A percentile compares a stretch with the other conserved stretches of the same genome.
Evolutionary conservation across 2,329 filamentous ascomycete genomes (phyloP).

Genomic region (Cladophialophora exuberans): DNA sequence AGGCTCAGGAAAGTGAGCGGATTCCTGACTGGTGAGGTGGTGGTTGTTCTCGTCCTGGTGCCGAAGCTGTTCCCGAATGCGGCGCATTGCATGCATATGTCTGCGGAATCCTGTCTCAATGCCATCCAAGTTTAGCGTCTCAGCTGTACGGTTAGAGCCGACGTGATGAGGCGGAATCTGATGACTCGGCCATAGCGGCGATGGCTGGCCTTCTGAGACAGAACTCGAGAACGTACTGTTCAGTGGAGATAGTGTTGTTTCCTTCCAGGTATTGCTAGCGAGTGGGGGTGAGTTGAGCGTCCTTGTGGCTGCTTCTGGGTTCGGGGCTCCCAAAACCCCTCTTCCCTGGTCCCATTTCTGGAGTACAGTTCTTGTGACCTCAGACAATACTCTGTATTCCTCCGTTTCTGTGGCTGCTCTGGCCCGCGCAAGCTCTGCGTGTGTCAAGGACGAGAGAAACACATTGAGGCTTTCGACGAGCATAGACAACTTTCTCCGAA

Average conservation of each 20-base stretch:
- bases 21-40: constrained; percentile 17
- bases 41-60: constrained; percentile 25
- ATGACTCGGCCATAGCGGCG: constrained; percentile 3
- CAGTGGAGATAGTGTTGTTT: not conserved
- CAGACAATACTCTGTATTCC: constrained; percentile 25
- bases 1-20: constrained; percentile 20
- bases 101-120: constrained; percentile 28
- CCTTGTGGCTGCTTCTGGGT: not conserved
- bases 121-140: constrained; percentile 21
- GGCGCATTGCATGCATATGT: constrained; percentile 29
- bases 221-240: not conserved
- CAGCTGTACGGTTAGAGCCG: not conserved
- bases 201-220: not conserved
- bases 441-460: constrained; percentile 28
- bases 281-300: constrained; percentile 7
- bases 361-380: constrained; percentile 27
- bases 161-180: constrained; percentile 2
- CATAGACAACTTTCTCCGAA: constrained; percentile 29
- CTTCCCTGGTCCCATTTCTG: constrained; percentile 28
- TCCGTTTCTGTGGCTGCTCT: constrained; percentile 22
- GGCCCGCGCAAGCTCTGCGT: constrained; percentile 29
- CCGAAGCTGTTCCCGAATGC: constrained; percentile 28
- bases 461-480: constrained; percentile 30
- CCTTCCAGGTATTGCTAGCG: constrained; percentile 10
- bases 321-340: not conserved